Evolutionary conservation across 345 rosid species (phyloP), one percentile per base, ranked within the genome.

Genomic region (Orychophragmus violaceus): DNA sequence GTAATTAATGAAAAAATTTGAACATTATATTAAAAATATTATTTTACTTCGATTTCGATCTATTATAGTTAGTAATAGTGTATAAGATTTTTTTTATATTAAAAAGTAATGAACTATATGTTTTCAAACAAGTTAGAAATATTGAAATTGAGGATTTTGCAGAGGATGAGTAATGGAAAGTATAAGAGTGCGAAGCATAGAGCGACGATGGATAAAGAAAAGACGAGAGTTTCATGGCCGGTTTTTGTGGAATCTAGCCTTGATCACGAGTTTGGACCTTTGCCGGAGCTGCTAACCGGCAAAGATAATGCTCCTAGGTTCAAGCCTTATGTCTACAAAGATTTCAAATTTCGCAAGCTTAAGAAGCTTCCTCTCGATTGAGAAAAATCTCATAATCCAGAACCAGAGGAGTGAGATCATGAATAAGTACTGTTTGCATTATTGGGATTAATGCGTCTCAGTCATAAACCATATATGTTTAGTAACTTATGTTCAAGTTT

Each of bases 141-240:
- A 12, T 42, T 14, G 0, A 16, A 16, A 41, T 39, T 39, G 17
- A 5, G 9, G 28, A 6, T 13, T 14, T 30, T 44, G 57, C 62
- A 87, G 98, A 83, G 86, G 45, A 70, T 91, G 7, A 87, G 90
- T 74, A 89, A 87, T 14, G 92, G 95, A 0, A 64, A 41, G 49
- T 87, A 83, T 66, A 87, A 78, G 74, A 62, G 74, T 1, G 92
- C 69, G 57, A 25, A 80, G 41, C 96, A 87, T 51, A 69, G 92
- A 28, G 81, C 84, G 2, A 87, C 80, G 0, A 89, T 82, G 61
- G 64, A 58, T 33, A 83, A 76, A 42, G 82, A 85, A 10, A 81
- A 70, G 72, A 72, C 84, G 2, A 84, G 96, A 73, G 84, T 91
- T 84, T 87, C 98, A 0, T 91, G 92, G 98, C 95, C 95, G 0